phyloP scores from a whole-genome alignment of 768 basidiomycete species.

The Pleurotus sapidus region DNA sequence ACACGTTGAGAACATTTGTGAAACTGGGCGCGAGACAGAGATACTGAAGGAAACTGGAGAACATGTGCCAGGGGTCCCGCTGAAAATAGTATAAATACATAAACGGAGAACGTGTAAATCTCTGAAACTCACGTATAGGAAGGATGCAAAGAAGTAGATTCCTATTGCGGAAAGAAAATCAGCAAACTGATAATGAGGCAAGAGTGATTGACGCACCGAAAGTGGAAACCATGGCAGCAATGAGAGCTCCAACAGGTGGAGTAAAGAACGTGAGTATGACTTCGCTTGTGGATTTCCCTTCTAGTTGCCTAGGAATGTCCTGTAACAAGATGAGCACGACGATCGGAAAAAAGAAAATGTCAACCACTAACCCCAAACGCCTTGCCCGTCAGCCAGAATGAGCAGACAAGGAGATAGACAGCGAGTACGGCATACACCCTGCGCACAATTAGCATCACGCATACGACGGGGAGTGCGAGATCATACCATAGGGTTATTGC shows the following conservation, averaged over 20 bases:
- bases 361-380: conserved; percentile 63
- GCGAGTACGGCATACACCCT: conserved; percentile 86
- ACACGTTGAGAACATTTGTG: conserved; percentile 93
- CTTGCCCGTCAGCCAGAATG: conserved; percentile 77
- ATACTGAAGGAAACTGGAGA: conserved; percentile 92
- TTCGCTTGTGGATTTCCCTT: conserved; percentile 42
- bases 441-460: conserved; percentile 22
- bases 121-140: conserved; percentile 69
- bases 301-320: conserved; percentile 52
- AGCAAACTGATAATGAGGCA: conserved; percentile 6
- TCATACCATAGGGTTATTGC: conserved; percentile 65
- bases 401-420: conserved; percentile 83
- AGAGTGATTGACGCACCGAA: conserved; percentile 50
- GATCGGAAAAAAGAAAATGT: not conserved
- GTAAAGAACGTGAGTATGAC: conserved; percentile 63
- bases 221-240: conserved; percentile 86
- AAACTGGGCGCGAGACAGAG: conserved; percentile 88
- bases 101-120: not conserved
- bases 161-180: conserved; percentile 30
- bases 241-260: conserved; percentile 75
- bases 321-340: conserved; percentile 16
- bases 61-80: conserved; percentile 98
- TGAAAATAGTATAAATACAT: conserved; percentile 21
- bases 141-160: conserved; percentile 81
- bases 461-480: not conserved